Evolutionary conservation across 192 early-diverging fungal species (phyloP).

Genomic region (Oehlia diaphana): DNA sequence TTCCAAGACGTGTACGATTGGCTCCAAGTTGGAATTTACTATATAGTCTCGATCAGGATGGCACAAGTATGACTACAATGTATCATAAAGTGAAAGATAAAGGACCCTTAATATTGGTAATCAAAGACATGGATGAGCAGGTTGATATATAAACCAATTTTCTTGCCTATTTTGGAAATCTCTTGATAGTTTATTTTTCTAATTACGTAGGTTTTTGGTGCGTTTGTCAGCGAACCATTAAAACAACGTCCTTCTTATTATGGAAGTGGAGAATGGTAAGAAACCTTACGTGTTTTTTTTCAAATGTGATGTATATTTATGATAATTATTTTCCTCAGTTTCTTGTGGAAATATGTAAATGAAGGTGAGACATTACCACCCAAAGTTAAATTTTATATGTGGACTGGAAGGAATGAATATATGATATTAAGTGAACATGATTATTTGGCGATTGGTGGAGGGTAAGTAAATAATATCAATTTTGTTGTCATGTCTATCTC

Average conservation of each 20-base stretch:
- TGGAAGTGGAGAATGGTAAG: conserved; percentile 80
- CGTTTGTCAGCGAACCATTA: conserved; percentile 69
- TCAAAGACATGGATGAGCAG: conserved; percentile 62
- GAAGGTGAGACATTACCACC: conserved; percentile 33
- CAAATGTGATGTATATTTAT: conserved; percentile 11
- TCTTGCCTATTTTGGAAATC: neutral
- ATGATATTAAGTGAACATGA: conserved; percentile 72
- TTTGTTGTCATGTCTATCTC: too few species aligned
- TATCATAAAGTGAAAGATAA: conserved; percentile 63
- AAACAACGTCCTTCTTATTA: conserved; percentile 67
- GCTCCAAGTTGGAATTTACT: conserved; percentile 76
- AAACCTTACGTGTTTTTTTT: neutral
- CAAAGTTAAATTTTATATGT: conserved; percentile 54
- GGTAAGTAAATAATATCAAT: conserved; percentile 38
- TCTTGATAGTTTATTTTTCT: neutral
- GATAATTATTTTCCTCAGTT: conserved; percentile 45
- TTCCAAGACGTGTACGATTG: conserved; percentile 79
- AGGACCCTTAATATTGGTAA: conserved; percentile 66
- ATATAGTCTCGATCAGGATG: conserved; percentile 94
- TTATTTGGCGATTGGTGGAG: conserved; percentile 79
- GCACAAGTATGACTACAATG: conserved; percentile 84
- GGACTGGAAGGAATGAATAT: conserved; percentile 80
- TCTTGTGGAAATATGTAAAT: conserved; percentile 62
- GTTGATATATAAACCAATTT: conserved; percentile 33
- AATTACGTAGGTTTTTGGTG: conserved; percentile 72